Base-by-base conservation (phyloP, 768 basidiomycete species). In the Lactifluus piperatus region DNA sequence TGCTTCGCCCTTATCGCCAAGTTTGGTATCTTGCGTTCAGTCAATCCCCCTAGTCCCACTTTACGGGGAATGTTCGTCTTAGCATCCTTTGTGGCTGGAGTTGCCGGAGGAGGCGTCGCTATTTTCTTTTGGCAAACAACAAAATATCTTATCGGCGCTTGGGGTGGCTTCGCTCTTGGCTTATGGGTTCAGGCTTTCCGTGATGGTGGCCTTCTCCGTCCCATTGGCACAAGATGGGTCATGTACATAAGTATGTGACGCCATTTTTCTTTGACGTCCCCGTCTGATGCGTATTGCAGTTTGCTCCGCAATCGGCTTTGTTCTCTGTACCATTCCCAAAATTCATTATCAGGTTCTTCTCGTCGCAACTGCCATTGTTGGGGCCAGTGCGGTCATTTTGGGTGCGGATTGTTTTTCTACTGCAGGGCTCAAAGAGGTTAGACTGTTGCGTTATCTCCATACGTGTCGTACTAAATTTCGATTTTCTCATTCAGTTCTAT, bases 341-440 rank as follows among this genome's bases (percentile, higher is more conserved):
- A 77, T 91, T 64, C 91, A 94, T 71, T 90, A 91, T 73, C 88
- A 92, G 70, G 77, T 93, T 68, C 74, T 97, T 55, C 83, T 97
- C 66, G 74, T 88, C 53, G 86, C 90, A 58, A 95, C 94, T 41
- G 88, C 93, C 46, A 80, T 91, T 66, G 91, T 97, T 63, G 94
- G 94, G 7, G 85, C 94, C 26, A 87, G 87, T 20, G 86, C 92
- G 0, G 87, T 97, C 71, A 91, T 94, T 57, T 77, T 97, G 14
- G 95, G 95, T 20, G 83, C 97, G 39, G 94, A 97, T 72, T 97
- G 94, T 70, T 97, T 84, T 71, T 89, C 92, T 2, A 88, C 90
- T 18, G 91, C 88, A 6, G 90, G 89, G 22, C 79, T 97, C 54
- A 97, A 97, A 75, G 94, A 97, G 83, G 92, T 88, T 64, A 65